Conservation (phyloP, 1,139 yeast genomes). For the Yamadazyma kanchanaburiensis region DNA sequence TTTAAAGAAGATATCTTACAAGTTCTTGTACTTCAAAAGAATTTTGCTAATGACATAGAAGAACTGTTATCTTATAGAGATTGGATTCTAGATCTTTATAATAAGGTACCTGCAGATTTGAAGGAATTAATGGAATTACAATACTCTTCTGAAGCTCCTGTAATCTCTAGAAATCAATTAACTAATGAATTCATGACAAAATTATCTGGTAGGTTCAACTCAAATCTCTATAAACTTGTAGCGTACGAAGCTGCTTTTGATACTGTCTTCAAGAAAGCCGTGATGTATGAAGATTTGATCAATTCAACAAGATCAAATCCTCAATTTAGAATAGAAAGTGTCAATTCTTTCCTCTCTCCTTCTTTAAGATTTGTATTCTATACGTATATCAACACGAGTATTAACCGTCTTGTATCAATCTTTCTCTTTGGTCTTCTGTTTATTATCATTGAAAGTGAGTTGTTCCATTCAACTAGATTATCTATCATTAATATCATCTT, state of each 20-base stretch:
- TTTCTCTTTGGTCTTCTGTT: conserved; percentile 40
- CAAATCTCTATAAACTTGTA: conserved; percentile 32
- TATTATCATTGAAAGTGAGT: conserved; percentile 66
- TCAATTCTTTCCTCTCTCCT: conserved; percentile 21
- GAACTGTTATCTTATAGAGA: conserved; percentile 35
- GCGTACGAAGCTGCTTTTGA: conserved; percentile 45
- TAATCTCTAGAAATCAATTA: conserved; percentile 34
- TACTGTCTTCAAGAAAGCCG: conserved; percentile 27
- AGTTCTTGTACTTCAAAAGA: conserved; percentile 46
- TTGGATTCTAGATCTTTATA: conserved; percentile 36
- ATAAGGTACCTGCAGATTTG: conserved; percentile 34
- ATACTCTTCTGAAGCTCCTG: conserved; percentile 18
- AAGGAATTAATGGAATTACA: conserved; percentile 34
- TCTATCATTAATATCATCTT: conserved; percentile 57
- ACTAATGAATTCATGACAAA: conserved; percentile 30
- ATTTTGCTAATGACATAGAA: conserved; percentile 30
- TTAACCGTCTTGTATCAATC: conserved; percentile 40
- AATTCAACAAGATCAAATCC: conserved; percentile 25
- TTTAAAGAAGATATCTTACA: conserved; percentile 65
- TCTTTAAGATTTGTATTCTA: conserved; percentile 28
- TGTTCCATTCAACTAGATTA: conserved; percentile 64
- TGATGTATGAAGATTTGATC: conserved; percentile 40
- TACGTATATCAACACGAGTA: conserved; percentile 42
- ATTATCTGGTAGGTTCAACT: conserved; percentile 36
- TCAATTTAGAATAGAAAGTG: conserved; percentile 25